phyloP scores from a whole-genome alignment of 306 rosid genomes.

The Clitoria ternatea region DNA sequence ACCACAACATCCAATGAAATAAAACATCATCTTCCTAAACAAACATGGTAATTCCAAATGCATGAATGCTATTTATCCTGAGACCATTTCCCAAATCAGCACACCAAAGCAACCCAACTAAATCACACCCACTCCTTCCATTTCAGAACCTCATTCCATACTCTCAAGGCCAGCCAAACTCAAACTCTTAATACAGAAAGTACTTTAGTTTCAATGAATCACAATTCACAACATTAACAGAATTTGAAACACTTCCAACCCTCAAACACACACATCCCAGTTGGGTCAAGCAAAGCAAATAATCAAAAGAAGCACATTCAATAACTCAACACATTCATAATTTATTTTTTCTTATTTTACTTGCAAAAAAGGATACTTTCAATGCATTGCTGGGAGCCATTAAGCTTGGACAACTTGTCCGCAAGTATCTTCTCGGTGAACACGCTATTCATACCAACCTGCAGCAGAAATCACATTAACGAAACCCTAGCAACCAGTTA shows the following conservation, averaged over 20 bases:
- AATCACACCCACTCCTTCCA: slow-evolving; percentile 18
- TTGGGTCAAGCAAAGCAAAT: neutral
- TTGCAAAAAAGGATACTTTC: slow-evolving; percentile 63
- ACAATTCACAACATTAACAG: too few relatives aligned
- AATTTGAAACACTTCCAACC: neutral
- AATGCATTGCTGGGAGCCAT: slow-evolving; percentile 79
- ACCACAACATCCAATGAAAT: neutral
- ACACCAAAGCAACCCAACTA: neutral
- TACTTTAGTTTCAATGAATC: neutral
- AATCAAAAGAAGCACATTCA: neutral
- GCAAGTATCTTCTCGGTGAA: slow-evolving; percentile 86
- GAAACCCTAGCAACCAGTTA: slow-evolving; percentile 32
- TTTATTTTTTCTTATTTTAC: neutral
- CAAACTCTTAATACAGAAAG: neutral
- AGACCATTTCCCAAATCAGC: neutral
- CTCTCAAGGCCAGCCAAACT: neutral
- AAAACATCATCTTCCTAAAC: neutral
- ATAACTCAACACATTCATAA: neutral
- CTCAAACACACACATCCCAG: neutral
- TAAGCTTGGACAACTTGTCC: slow-evolving; percentile 90
- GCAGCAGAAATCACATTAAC: neutral
- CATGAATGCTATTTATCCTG: neutral
- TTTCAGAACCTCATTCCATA: neutral
- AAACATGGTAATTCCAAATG: neutral
- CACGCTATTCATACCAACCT: slow-evolving; percentile 62